Conservation (phyloP, 2,329 filamentous ascomycete genomes). For the Claviceps citrina region DNA sequence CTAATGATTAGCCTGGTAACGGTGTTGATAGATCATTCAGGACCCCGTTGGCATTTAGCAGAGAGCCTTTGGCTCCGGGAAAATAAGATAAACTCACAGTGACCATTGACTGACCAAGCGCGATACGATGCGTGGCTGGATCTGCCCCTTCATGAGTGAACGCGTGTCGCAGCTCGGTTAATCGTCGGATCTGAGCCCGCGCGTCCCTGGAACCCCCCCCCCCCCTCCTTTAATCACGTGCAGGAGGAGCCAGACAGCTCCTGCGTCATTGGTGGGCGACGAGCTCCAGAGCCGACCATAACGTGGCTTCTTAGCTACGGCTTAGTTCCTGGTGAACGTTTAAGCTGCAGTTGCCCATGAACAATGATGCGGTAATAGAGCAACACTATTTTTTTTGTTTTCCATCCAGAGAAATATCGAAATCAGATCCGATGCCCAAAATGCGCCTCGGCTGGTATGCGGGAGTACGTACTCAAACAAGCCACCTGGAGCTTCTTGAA, state of each 20-base stretch:
- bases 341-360: neutral
- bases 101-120: no score
- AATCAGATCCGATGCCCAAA: conserved; percentile 19
- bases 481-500: neutral
- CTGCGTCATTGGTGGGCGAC: conserved; percentile 1
- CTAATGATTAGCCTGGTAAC: no score
- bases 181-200: conserved; percentile 1
- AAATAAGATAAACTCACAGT: no score
- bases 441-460: conserved; percentile 48
- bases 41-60: no score
- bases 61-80: no score
- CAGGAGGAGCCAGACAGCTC: neutral
- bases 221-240: conserved; percentile 3
- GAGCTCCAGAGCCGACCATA: neutral
- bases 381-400: neutral
- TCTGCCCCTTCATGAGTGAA: no score
- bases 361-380: conserved; percentile 3
- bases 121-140: no score
- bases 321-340: neutral
- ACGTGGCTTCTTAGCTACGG: conserved; percentile 5
- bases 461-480: conserved; percentile 33
- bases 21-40: no score
- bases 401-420: neutral
- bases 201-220: neutral
- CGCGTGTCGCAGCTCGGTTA: neutral